These are phyloP conservation scores for Candida nitratophila DNA, from an alignment of 805 yeast genomes.

Conservation along the genomic window DNA sequence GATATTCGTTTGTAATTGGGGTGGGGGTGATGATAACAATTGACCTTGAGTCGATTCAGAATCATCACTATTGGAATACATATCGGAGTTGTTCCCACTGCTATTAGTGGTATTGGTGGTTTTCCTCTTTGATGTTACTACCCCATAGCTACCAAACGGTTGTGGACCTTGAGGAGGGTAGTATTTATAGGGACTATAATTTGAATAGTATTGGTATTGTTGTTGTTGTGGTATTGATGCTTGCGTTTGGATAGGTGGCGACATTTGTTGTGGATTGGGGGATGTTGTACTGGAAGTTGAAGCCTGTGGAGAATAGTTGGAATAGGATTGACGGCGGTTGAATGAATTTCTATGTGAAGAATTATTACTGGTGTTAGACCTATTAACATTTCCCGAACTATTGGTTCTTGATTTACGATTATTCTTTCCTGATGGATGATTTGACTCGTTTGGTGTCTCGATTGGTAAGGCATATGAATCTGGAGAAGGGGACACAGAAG, in stretches of 20 bases:
- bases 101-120: too few relatives aligned
- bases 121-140: too few relatives aligned
- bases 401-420: neutral
- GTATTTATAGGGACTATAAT: neutral
- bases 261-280: neutral
- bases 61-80: neutral
- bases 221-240: slow-evolving; percentile 6
- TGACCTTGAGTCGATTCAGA: too few relatives aligned
- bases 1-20: too few relatives aligned
- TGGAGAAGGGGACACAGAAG: neutral
- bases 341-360: neutral
- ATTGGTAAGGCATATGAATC: too few relatives aligned
- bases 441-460: neutral
- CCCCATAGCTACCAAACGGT: neutral
- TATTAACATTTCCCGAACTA: neutral
- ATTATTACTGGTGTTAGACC: neutral
- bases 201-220: slow-evolving; percentile 12
- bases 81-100: too few relatives aligned
- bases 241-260: slow-evolving; percentile 3
- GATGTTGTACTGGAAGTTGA: neutral
- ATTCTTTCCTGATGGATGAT: neutral
- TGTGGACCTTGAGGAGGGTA: slow-evolving; percentile 4
- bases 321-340: neutral
- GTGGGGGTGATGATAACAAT: too few relatives aligned
- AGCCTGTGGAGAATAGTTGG: neutral